phyloP scores from a whole-genome alignment of 2,329 filamentous ascomycete species.

The Stylonectria norvegica region DNA sequence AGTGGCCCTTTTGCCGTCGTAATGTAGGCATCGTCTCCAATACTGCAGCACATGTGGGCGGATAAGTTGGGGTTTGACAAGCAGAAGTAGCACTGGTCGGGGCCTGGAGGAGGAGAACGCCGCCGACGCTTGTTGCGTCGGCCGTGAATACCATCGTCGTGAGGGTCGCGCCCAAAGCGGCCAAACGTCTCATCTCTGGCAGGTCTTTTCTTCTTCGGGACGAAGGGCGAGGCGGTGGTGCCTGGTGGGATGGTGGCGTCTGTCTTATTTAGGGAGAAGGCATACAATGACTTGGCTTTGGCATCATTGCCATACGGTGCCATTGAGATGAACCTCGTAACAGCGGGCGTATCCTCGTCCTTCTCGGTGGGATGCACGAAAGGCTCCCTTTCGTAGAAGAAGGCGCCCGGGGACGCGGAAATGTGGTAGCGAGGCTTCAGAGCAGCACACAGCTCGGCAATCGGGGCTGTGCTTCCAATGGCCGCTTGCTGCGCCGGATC shows the following conservation, averaged over 20 bases:
- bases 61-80: conserved; percentile 81
- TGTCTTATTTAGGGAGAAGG: conserved; percentile 67
- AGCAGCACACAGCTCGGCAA: conserved; percentile 73
- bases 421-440: conserved; percentile 94
- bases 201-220: conserved; percentile 56
- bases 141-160: conserved; percentile 42
- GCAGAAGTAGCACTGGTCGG: conserved; percentile 91
- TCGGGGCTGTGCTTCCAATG: conserved; percentile 56
- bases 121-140: conserved; percentile 46
- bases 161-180: conserved; percentile 49
- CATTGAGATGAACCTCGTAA: conserved; percentile 89
- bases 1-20: conserved; percentile 91
- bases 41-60: conserved; percentile 84
- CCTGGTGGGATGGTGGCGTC: conserved; percentile 65
- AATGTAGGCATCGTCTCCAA: conserved; percentile 82
- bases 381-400: conserved; percentile 87
- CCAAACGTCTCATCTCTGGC: conserved; percentile 46
- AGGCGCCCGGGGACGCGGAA: conserved; percentile 59
- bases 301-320: conserved; percentile 70
- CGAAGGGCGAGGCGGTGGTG: conserved; percentile 73
- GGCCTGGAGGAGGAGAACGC: conserved; percentile 59
- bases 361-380: conserved; percentile 67
- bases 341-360: conserved; percentile 47
- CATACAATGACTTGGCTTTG: conserved; percentile 80
- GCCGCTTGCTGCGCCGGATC: conserved; percentile 49